These are phyloP conservation scores for Mucor indicus DNA, from an alignment of 371 early-diverging fungal species.

Conservation along the genomic window DNA sequence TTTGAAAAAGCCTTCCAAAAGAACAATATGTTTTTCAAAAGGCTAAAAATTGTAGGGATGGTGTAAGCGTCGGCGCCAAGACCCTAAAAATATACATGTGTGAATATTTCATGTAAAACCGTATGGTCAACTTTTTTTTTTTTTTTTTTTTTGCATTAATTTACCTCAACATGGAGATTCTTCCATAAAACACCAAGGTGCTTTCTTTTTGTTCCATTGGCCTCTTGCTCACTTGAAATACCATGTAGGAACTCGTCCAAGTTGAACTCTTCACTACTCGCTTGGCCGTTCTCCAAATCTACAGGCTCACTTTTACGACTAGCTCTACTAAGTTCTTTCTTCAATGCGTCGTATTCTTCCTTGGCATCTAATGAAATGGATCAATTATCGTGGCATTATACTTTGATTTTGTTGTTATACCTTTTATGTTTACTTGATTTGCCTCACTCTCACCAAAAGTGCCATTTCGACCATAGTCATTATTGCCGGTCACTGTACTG, in stretches of 20 bases:
- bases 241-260: constrained; percentile 31
- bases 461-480: not conserved
- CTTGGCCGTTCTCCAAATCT: constrained; percentile 17
- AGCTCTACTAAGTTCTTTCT: constrained; percentile 24
- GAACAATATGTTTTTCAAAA: constrained; percentile 23
- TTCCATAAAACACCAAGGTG: constrained; percentile 50
- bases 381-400: not conserved
- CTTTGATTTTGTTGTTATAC: not conserved
- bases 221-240: constrained; percentile 21
- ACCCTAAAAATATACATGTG: too few relatives aligned
- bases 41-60: constrained; percentile 25
- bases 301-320: constrained; percentile 12
- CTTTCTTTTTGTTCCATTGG: constrained; percentile 24
- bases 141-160: not conserved
- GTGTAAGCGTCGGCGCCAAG: constrained; percentile 41
- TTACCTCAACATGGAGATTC: constrained; percentile 38
- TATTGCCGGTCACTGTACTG: not conserved
- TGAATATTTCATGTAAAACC: too few relatives aligned
- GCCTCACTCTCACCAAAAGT: constrained; percentile 33
- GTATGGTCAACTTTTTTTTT: too few relatives aligned
- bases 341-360: constrained; percentile 28
- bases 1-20: constrained; percentile 24
- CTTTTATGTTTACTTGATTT: constrained; percentile 39
- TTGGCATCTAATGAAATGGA: constrained; percentile 27
- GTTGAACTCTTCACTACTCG: constrained; percentile 28